A percentile compares a stretch with the other conserved stretches of the same genome.
phyloP scores from a whole-genome alignment of 83 land plant genomes.

The Picea engelmannii region DNA sequence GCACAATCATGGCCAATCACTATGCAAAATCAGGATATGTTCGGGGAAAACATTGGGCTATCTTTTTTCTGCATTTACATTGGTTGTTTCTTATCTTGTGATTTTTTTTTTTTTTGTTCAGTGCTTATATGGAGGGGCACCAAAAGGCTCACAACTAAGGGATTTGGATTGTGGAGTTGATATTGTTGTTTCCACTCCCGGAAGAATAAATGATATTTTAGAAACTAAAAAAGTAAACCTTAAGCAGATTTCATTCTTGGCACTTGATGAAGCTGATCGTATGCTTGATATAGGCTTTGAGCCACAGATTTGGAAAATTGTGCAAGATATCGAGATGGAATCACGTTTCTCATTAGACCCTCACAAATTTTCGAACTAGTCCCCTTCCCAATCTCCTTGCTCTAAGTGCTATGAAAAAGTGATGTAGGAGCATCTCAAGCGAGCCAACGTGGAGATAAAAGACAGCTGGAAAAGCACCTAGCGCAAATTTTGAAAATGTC shows the following conservation, averaged over 20 bases:
- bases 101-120: not conserved
- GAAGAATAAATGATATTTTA: too few species aligned
- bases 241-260: constrained; percentile 29
- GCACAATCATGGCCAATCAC: constrained; percentile 84
- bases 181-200: constrained; percentile 35
- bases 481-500: too few species aligned
- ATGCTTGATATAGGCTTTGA: constrained; percentile 82
- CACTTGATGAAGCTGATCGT: constrained; percentile 88
- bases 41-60: not conserved
- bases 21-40: constrained; percentile 48
- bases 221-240: constrained; percentile 5
- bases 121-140: constrained; percentile 87
- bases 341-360: too few species aligned
- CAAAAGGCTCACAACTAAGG: constrained; percentile 14
- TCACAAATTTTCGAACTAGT: too few species aligned
- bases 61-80: too few species aligned
- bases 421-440: too few species aligned
- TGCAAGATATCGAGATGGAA: constrained; percentile 1
- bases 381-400: too few species aligned
- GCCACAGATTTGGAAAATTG: constrained; percentile 51
- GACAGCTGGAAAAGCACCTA: too few species aligned
- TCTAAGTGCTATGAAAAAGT: too few species aligned
- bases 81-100: not conserved
- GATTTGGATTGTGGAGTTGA: constrained; percentile 92
- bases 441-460: too few species aligned